Evolutionary conservation across 176 grass and related monocot species (phyloP), one percentile per base, ranked within the genome.

Genomic region (Dendrocalamus sinicus): DNA sequence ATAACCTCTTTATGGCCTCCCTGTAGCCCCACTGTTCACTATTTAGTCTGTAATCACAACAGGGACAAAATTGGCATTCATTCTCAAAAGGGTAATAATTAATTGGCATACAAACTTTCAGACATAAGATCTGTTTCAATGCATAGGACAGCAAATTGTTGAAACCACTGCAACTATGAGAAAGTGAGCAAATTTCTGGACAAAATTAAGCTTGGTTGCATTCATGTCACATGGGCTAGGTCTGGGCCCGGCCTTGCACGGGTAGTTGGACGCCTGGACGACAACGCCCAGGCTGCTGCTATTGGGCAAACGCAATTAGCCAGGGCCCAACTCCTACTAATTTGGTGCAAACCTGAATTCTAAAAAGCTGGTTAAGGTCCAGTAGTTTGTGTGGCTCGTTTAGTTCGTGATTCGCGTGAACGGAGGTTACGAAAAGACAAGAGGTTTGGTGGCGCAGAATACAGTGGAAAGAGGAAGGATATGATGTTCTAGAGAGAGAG

Each of bases 1-100:
- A 6, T 1, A 52, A 1, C 14, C 13, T 0, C 50, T 52, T 0
- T 15, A 0, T 52, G 14, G 14, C 0, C 14, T 52, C 50, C 0
- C 2, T 6, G 0, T 16, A 52, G 50, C 1, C 1, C 1, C 0
- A 16, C 16, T 16, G 0, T 52, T 52, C 14, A 52, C 1, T 16
- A 0, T 52, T 52, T 52, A 0, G 4, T 52, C 4, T 16, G 5
- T 16, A 52, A 52, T 15, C 4, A 52, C 1, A 52, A 16, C 13
- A 16, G 9, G 37, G 5, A 5, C 5, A 39, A 39, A 39, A 39
- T 39, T 39, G 37, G 5, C 4, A 39, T 39, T 39, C 5, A 39
- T 39, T 39, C 37, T 39, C 51, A 17, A 53, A 53, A 53, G 5
- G 15, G 15, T 6, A 17, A 53, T 53, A 53, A 53, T 17, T 5